These are phyloP conservation scores for Fusarium pilosicola DNA, from an alignment of 2,329 filamentous ascomycete genomes.

Conservation along the genomic window DNA sequence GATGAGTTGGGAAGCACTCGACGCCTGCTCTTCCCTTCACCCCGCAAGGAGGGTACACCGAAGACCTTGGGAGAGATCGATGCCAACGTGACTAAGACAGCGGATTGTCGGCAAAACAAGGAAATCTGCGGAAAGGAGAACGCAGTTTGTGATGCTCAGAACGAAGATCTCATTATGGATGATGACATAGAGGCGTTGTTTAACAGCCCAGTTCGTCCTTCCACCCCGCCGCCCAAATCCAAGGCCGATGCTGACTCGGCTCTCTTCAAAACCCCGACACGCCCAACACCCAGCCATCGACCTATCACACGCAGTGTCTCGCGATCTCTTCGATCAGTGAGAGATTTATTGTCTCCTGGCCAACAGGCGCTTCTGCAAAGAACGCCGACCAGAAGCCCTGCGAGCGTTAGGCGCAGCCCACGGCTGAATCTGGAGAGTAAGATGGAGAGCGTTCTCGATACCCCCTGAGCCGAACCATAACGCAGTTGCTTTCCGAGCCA, in stretches of 20 bases:
- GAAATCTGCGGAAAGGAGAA: slow-evolving; percentile 58
- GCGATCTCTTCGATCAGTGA: slow-evolving; percentile 62
- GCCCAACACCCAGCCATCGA: slow-evolving; percentile 69
- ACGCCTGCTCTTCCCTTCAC: slow-evolving; percentile 80
- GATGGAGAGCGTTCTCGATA: slow-evolving; percentile 56
- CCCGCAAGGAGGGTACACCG: slow-evolving; percentile 70
- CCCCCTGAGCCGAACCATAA: slow-evolving; percentile 71
- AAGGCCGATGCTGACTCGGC: slow-evolving; percentile 53
- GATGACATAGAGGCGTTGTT: slow-evolving; percentile 74
- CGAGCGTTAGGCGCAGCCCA: slow-evolving; percentile 56
- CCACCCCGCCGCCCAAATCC: slow-evolving; percentile 61
- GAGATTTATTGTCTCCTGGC: slow-evolving; percentile 56
- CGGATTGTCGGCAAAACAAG: slow-evolving; percentile 52
- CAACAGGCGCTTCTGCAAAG: slow-evolving; percentile 55
- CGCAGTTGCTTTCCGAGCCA: slow-evolving; percentile 69
- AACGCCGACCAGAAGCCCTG: slow-evolving; percentile 59
- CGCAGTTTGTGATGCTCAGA: slow-evolving; percentile 56
- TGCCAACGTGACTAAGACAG: slow-evolving; percentile 62
- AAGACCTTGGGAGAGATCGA: slow-evolving; percentile 70
- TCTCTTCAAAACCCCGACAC: slow-evolving; percentile 70
- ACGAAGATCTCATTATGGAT: slow-evolving; percentile 46
- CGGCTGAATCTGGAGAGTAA: slow-evolving; percentile 52
- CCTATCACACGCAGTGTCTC: slow-evolving; percentile 70
- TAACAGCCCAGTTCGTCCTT: slow-evolving; percentile 63
- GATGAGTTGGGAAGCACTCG: slow-evolving; percentile 67